phyloP scores from a whole-genome alignment of 108 stramenopile genomes.

The Thalassiosira profunda region DNA sequence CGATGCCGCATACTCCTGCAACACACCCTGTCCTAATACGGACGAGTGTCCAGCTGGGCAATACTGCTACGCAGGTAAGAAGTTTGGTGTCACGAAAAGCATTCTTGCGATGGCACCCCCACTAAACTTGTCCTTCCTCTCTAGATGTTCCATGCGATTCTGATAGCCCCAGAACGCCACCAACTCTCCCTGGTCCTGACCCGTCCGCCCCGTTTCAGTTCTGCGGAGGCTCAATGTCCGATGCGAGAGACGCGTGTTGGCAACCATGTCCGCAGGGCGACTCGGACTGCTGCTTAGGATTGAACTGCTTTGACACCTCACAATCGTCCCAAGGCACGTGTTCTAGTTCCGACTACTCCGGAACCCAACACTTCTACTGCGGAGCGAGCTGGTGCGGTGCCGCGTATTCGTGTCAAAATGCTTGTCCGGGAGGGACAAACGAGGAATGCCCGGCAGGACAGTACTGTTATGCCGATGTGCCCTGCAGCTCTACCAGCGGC shows the following conservation, averaged over 20 bases:
- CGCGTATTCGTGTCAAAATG: slow-evolving; percentile 50
- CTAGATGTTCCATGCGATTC: slow-evolving; percentile 34
- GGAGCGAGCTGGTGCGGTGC: slow-evolving; percentile 88
- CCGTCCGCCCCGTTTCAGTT: slow-evolving; percentile 12
- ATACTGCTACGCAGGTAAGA: background rate
- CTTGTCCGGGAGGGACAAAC: slow-evolving; percentile 71
- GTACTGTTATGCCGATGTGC: slow-evolving; percentile 83
- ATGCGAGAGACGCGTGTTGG: slow-evolving; percentile 37
- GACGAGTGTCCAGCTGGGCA: slow-evolving; percentile 13
- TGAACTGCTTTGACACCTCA: slow-evolving; percentile 34
- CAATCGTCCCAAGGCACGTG: background rate
- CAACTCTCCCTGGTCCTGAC: background rate
- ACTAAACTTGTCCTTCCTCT: slow-evolving; percentile 13
- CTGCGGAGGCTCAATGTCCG: slow-evolving; percentile 18
- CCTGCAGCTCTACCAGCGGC: slow-evolving; percentile 42
- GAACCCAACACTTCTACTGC: slow-evolving; percentile 73
- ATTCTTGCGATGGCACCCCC: background rate
- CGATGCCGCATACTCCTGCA: slow-evolving; percentile 34
- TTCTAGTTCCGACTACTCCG: slow-evolving; percentile 19
- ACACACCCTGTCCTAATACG: slow-evolving; percentile 29
- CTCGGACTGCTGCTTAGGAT: slow-evolving; percentile 38
- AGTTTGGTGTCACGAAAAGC: background rate
- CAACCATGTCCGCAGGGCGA: slow-evolving; percentile 45
- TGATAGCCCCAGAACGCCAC: background rate
- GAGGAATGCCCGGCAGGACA: slow-evolving; percentile 66